phyloP scores from a whole-genome alignment of 768 basidiomycete species.

The Mycena maculata region DNA sequence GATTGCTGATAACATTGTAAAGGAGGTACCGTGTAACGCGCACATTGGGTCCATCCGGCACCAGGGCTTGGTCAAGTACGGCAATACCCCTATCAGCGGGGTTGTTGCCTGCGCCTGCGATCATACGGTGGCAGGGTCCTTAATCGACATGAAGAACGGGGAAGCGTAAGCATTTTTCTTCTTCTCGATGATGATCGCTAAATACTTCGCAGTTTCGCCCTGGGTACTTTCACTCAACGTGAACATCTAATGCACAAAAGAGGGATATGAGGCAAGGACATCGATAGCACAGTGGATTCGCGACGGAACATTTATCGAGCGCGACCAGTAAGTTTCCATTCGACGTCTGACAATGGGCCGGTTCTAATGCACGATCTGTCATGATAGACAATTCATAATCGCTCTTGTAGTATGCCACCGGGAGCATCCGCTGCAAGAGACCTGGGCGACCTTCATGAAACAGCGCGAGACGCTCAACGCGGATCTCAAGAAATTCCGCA shows the following conservation, averaged over 20 bases:
- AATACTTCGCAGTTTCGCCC: not conserved
- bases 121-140: constrained; percentile 10
- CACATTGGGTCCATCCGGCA: constrained; percentile 18
- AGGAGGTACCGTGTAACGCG: too few species aligned
- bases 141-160: constrained; percentile 20
- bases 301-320: not conserved
- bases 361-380: not conserved
- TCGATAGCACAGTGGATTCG: too few species aligned
- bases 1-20: too few species aligned
- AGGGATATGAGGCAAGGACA: not conserved
- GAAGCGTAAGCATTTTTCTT: constrained; percentile 12
- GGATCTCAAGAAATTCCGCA: constrained; percentile 21
- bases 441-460: constrained; percentile 13
- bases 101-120: constrained; percentile 17
- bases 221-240: constrained; percentile 2
- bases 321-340: not conserved
- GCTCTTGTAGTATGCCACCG: constrained; percentile 12
- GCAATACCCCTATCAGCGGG: constrained; percentile 17
- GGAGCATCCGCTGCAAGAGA: constrained; percentile 21
- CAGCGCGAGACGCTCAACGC: constrained; percentile 3
- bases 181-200: not conserved
- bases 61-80: constrained; percentile 19
- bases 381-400: not conserved
- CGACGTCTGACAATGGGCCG: not conserved
- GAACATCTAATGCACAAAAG: not conserved